A percentile compares a stretch with the other conserved stretches of the same genome.
Evolutionary conservation across 305 asterid species (phyloP).

Genomic region (Andrographis paniculata): DNA sequence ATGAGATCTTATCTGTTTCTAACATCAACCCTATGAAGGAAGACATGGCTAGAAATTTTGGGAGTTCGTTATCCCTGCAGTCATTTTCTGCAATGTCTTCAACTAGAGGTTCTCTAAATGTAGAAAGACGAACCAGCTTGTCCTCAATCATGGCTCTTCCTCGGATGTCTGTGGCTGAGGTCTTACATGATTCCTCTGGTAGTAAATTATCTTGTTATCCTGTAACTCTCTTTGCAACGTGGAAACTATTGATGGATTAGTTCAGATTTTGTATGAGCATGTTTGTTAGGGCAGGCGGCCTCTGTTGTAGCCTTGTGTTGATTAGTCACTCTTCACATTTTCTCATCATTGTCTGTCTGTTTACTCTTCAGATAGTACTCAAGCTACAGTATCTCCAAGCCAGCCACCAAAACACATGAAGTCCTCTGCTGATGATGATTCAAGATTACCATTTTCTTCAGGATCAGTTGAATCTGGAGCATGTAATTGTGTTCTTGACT

Average conservation of each 20-base stretch:
- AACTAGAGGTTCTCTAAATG: constrained; percentile 57
- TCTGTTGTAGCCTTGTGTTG: no score
- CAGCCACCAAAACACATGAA: constrained; percentile 41
- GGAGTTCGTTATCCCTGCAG: constrained; percentile 78
- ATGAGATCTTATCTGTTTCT: constrained; percentile 77
- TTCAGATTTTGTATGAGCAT: neutral
- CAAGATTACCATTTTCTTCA: constrained; percentile 49
- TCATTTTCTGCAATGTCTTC: constrained; percentile 75
- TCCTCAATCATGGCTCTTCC: constrained; percentile 58
- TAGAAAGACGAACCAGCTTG: constrained; percentile 57
- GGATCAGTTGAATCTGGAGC: constrained; percentile 62
- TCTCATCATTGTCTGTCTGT: constrained; percentile 15
- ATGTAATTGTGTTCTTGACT: constrained; percentile 46
- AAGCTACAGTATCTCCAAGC: constrained; percentile 35
- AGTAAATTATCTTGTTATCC: constrained; percentile 31
- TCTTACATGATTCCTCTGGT: constrained; percentile 41
- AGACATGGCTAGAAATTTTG: constrained; percentile 60
- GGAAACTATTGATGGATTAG: neutral
- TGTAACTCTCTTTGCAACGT: constrained; percentile 9
- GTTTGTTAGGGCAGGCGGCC: no score
- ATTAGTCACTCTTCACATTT: no score
- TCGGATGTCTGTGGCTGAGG: constrained; percentile 63
- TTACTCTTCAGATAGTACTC: constrained; percentile 34
- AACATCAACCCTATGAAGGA: constrained; percentile 69
- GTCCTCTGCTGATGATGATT: constrained; percentile 50